A percentile compares a stretch with the other conserved stretches of the same genome.
phyloP scores from a whole-genome alignment of 2,329 filamentous ascomycete genomes.

The Xylariaceae sp. region DNA sequence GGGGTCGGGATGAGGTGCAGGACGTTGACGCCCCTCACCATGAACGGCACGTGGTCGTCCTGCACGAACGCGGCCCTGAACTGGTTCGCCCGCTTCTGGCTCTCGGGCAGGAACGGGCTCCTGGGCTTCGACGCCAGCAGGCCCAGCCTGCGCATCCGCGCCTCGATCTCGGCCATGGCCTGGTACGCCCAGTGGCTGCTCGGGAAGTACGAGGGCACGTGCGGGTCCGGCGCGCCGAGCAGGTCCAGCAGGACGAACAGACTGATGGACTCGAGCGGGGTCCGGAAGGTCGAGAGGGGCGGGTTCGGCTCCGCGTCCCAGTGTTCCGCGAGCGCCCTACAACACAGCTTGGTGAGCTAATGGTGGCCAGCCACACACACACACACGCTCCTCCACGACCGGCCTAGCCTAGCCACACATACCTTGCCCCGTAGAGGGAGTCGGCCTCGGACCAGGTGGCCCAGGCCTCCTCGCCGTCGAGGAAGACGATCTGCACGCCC shows the following conservation, averaged over 20 bases:
- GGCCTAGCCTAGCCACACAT: slow-evolving; percentile 9
- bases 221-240: slow-evolving; percentile 62
- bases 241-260: slow-evolving; percentile 90
- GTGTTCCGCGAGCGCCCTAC: slow-evolving; percentile 65
- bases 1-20: slow-evolving; percentile 81
- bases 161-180: slow-evolving; percentile 65
- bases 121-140: slow-evolving; percentile 42
- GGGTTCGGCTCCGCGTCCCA: slow-evolving; percentile 71
- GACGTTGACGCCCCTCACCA: slow-evolving; percentile 76
- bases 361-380: too few relatives aligned
- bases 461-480: slow-evolving; percentile 96
- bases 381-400: too few relatives aligned
- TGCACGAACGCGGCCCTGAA: slow-evolving; percentile 51
- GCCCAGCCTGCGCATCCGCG: slow-evolving; percentile 59
- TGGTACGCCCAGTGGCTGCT: slow-evolving; percentile 92
- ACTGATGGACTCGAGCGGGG: slow-evolving; percentile 68
- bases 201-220: slow-evolving; percentile 77
- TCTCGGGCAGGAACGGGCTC: slow-evolving; percentile 59
- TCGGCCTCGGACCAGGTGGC: slow-evolving; percentile 70
- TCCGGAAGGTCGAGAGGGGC: slow-evolving; percentile 66
- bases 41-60: slow-evolving; percentile 91
- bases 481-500: slow-evolving; percentile 79
- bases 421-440: slow-evolving; percentile 83
- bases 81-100: slow-evolving; percentile 40
- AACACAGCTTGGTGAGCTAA: too few relatives aligned